A percentile compares a stretch with the other conserved stretches of the same genome.
Conservation (phyloP, 345 rosid genomes). For the Eucalyptus pauciflora region DNA sequence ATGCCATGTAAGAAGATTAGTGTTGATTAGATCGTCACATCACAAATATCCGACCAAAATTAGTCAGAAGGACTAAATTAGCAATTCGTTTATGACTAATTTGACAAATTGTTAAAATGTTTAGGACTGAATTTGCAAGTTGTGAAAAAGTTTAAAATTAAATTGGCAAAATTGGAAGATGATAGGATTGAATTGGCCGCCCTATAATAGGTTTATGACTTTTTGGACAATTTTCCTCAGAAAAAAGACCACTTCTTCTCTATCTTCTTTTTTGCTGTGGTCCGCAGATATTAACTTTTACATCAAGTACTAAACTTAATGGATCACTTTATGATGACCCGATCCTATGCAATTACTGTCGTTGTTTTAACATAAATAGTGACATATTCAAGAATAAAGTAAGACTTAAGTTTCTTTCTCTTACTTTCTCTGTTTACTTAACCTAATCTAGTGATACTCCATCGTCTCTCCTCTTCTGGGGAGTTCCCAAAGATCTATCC, state of each 20-base stretch:
- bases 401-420: neutral
- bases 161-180: no score
- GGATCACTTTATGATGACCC: neutral
- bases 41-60: neutral
- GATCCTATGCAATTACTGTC: neutral
- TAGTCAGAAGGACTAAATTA: rapidly evolving
- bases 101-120: no score
- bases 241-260: neutral
- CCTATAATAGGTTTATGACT: no score
- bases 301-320: neutral
- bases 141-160: no score
- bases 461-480: neutral
- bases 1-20: rapidly evolving
- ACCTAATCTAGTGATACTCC: neutral
- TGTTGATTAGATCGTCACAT: neutral
- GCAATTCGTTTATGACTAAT: neutral
- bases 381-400: neutral
- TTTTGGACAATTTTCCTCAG: neutral
- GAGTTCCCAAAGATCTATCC: neutral
- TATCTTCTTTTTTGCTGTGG: neutral
- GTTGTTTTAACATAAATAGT: neutral
- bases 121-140: no score
- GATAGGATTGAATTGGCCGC: neutral
- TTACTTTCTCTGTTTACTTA: neutral
- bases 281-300: neutral